phyloP scores from a whole-genome alignment of 129 eudicot genomes.

The Oenanthe sinensis region DNA sequence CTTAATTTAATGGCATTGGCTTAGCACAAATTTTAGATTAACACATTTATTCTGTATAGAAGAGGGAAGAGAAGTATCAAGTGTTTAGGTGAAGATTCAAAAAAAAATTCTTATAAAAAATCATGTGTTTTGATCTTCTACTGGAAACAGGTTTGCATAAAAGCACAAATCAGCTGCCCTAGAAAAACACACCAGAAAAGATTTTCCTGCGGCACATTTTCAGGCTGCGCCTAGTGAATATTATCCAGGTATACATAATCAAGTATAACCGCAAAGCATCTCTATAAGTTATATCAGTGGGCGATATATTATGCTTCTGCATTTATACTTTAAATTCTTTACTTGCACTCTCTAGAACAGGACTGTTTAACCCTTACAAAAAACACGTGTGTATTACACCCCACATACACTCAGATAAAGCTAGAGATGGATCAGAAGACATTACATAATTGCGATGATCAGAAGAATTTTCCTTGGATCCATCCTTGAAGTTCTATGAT shows the following conservation, averaged over 20 bases:
- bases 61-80: background rate
- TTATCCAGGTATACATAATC: background rate
- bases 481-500: constrained; percentile 75
- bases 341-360: background rate
- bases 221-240: background rate
- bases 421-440: constrained; percentile 1
- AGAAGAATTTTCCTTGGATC: constrained; percentile 93
- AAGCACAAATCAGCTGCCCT: background rate
- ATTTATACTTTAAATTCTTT: background rate
- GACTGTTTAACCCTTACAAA: background rate
- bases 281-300: background rate
- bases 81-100: background rate
- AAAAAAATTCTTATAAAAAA: background rate
- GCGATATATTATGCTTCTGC: background rate
- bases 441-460: constrained; percentile 82
- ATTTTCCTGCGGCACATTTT: background rate
- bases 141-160: background rate
- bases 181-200: background rate
- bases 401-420: background rate
- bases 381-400: background rate
- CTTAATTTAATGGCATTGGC: background rate
- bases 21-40: background rate
- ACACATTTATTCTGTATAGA: background rate
- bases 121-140: background rate
- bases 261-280: background rate